Evolutionary conservation across 768 basidiomycete genomes (phyloP), one percentile per base, ranked within the genome.

Genomic region (Hygrophorus russula): DNA sequence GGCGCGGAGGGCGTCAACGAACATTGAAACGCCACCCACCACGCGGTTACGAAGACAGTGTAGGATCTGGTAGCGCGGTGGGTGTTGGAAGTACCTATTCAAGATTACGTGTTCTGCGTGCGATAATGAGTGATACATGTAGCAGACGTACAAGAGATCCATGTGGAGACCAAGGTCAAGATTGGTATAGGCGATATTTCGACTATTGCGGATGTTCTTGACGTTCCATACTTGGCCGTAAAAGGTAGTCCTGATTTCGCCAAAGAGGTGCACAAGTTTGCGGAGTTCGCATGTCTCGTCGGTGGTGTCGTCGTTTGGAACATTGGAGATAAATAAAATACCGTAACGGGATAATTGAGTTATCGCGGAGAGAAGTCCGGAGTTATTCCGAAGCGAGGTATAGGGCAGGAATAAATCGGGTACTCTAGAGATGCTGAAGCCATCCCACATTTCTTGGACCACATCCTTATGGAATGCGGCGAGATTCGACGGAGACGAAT

Each of bases 141-240:
- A 17, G 15, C n/a, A 14, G 10, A 70, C 89, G 50, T 55, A 93
- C 90, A 85, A 62, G 0, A 98, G 66, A 64, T 98, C 94, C 84
- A 89, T 88, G 55, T 97, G 93, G 15, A 93, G 57, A 0, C 83
- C 93, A 7, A 99, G 69, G 51, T 87, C 73, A 18, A 96, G 69
- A 58, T 91, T 80, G 10, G 94, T 99, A 58, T 96, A 97, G 3
- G 94, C 94, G 44, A 99, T 90, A 59, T 99, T 99, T 51, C 69
- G 74, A 54, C 85, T 85, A 44, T 87, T 69, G 33, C 60, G 64
- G 32, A 79, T 53, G 47, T 80, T 87, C 63, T 78, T 76, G 19
- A 98, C 93, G 58, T 96, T 78, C 90, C 91, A 97, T 1, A 82
- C 56, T 36, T 71, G 67, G 0, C 94, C 94, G 51, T 99, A 99